These are phyloP conservation scores for Phytophthora pseudosyringae DNA, from an alignment of 352 stramenopile species.

Conservation along the genomic window DNA sequence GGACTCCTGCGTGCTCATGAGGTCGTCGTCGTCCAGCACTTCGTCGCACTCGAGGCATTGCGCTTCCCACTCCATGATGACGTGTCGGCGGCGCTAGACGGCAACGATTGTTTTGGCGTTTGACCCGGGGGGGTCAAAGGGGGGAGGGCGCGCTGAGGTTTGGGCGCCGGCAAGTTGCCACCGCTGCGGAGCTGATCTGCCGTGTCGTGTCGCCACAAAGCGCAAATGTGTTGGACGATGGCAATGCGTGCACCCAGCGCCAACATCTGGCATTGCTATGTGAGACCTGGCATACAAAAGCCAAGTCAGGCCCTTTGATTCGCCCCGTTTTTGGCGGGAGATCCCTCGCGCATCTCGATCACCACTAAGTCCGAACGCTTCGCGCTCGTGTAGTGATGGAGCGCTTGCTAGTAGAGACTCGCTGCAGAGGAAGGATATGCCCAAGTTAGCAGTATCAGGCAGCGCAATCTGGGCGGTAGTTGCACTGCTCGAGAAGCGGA, in stretches of 20 bases:
- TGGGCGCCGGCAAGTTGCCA: slow-evolving; percentile 5
- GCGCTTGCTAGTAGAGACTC: background rate
- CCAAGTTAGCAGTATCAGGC: background rate
- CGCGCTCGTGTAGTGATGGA: too few relatives aligned
- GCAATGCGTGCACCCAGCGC: slow-evolving; percentile 29
- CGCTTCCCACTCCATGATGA: slow-evolving; percentile 63
- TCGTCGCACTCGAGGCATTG: slow-evolving; percentile 83
- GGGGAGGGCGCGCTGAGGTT: background rate
- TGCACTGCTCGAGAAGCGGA: background rate
- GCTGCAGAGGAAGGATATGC: background rate
- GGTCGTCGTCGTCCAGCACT: slow-evolving; percentile 74
- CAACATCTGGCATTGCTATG: slow-evolving; percentile 21
- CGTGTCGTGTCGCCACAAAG: slow-evolving; percentile 28
- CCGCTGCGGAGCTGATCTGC: background rate
- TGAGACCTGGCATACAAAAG: slow-evolving; percentile 32
- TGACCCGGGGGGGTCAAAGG: background rate
- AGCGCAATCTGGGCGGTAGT: background rate
- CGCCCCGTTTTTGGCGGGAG: slow-evolving; percentile 32
- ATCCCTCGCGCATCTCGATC: slow-evolving; percentile 26
- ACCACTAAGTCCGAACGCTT: slow-evolving; percentile 9
- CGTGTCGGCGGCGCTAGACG: background rate
- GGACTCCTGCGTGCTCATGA: slow-evolving; percentile 49
- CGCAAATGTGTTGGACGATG: slow-evolving; percentile 41
- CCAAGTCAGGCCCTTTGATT: slow-evolving; percentile 24
- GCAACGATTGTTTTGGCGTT: slow-evolving; percentile 7